Evolutionary conservation across 2,329 filamentous ascomycete genomes (phyloP).

Genomic region (Pochonia chlamydosporia): DNA sequence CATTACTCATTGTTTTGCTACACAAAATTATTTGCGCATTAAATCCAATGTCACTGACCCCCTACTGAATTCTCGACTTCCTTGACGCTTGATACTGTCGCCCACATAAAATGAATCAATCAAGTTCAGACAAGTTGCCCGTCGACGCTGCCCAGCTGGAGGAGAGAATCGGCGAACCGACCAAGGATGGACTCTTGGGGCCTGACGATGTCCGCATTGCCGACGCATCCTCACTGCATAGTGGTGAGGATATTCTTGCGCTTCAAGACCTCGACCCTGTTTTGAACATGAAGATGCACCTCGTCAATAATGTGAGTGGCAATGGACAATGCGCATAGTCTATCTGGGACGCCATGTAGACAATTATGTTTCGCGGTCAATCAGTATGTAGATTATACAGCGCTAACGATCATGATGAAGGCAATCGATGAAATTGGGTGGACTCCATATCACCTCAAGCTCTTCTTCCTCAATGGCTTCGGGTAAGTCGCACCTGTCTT

Average conservation of each 20-base stretch:
- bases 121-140: neutral
- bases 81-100: neutral
- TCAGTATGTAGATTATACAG: neutral
- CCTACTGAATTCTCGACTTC: neutral
- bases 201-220: constrained; percentile 8
- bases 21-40: too few species aligned
- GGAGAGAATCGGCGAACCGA: constrained; percentile 5
- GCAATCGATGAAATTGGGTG: constrained; percentile 55
- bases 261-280: constrained; percentile 55
- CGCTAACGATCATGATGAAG: constrained; percentile 17
- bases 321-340: neutral
- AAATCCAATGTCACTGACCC: neutral
- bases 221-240: constrained; percentile 16
- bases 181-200: neutral
- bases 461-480: constrained; percentile 58
- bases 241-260: constrained; percentile 45
- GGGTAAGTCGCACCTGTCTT: constrained; percentile 26
- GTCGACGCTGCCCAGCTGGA: constrained; percentile 11
- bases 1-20: too few species aligned
- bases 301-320: constrained; percentile 57
- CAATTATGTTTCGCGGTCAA: neutral
- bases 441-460: constrained; percentile 52
- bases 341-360: neutral
- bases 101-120: neutral
- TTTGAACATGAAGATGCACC: constrained; percentile 60